A percentile compares a stretch with the other conserved stretches of the same genome.
Conservation (phyloP, 345 rosid species). For the Heritiera fomes region DNA sequence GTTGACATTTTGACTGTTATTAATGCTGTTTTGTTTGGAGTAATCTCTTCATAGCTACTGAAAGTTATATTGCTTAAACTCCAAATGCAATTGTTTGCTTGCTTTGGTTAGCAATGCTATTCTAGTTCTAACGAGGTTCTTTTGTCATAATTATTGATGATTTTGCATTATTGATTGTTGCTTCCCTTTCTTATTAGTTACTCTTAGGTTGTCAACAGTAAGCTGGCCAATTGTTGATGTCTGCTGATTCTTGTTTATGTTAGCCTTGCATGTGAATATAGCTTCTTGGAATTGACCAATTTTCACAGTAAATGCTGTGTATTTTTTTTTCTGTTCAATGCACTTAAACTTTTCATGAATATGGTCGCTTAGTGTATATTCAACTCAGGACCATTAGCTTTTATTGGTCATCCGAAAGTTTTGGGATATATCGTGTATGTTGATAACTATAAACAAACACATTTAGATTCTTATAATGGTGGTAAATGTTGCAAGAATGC, state of each 20-base stretch:
- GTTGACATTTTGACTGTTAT: not conserved
- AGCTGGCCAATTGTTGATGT: not conserved
- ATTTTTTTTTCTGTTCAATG: not conserved
- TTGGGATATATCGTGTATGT: no score
- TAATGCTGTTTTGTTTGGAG: not conserved
- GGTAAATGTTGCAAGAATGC: conserved; percentile 2
- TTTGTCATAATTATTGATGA: not conserved
- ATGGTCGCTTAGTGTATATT: not conserved
- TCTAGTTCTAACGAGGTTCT: not conserved
- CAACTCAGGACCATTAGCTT: not conserved
- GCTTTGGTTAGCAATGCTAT: not conserved
- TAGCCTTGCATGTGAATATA: not conserved
- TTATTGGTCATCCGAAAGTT: not conserved
- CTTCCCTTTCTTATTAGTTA: not conserved
- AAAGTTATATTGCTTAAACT: not conserved
- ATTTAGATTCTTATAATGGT: not conserved
- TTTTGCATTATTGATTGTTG: not conserved
- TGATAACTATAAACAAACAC: not conserved
- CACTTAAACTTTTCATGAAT: not conserved
- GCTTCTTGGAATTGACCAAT: not conserved
- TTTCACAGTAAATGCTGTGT: not conserved
- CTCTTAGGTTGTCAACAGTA: not conserved
- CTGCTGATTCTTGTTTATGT: not conserved
- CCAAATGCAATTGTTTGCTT: not conserved
- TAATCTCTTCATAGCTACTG: not conserved